A percentile compares a stretch with the other conserved stretches of the same genome.
Conservation (phyloP, 352 stramenopile genomes). For the Phytophthora syringae region DNA sequence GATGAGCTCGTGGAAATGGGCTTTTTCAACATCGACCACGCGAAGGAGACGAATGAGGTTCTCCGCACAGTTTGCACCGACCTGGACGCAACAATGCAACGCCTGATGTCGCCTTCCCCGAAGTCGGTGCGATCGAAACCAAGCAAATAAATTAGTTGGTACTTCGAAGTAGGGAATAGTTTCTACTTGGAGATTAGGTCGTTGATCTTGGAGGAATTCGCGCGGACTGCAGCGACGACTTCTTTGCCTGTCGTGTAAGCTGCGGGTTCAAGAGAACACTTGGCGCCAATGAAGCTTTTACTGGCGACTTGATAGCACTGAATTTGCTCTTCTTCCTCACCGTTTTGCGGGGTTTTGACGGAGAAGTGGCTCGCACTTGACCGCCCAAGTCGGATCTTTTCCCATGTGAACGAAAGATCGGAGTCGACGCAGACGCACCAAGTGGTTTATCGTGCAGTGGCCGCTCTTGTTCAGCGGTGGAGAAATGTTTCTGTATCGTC, state of each 20-base stretch:
- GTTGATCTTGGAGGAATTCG: slow-evolving; percentile 81
- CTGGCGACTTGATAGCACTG: slow-evolving; percentile 25
- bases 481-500: slow-evolving; percentile 55
- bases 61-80: slow-evolving; percentile 64
- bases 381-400: slow-evolving; percentile 3
- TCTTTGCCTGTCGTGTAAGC: slow-evolving; percentile 63
- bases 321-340: slow-evolving; percentile 29
- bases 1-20: slow-evolving; percentile 41
- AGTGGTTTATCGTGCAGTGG: slow-evolving; percentile 3
- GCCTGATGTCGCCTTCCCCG: slow-evolving; percentile 32
- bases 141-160: too few relatives aligned
- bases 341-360: slow-evolving; percentile 16
- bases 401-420: slow-evolving; percentile 16
- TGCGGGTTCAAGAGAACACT: slow-evolving; percentile 54
- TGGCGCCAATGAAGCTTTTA: slow-evolving; percentile 25
- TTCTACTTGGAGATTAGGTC: slow-evolving; percentile 61
- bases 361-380: slow-evolving; percentile 4
- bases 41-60: slow-evolving; percentile 55
- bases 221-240: slow-evolving; percentile 58
- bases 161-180: neutral
- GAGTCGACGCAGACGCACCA: slow-evolving; percentile 26
- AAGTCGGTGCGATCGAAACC: slow-evolving; percentile 13
- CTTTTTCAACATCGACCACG: slow-evolving; percentile 67
- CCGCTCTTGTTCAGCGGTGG: slow-evolving; percentile 5
- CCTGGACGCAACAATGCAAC: slow-evolving; percentile 64